A percentile compares a stretch with the other conserved stretches of the same genome.
These are phyloP conservation scores for Aspergillus vadensis DNA, from an alignment of 2,329 filamentous ascomycete genomes.

Conservation along the genomic window DNA sequence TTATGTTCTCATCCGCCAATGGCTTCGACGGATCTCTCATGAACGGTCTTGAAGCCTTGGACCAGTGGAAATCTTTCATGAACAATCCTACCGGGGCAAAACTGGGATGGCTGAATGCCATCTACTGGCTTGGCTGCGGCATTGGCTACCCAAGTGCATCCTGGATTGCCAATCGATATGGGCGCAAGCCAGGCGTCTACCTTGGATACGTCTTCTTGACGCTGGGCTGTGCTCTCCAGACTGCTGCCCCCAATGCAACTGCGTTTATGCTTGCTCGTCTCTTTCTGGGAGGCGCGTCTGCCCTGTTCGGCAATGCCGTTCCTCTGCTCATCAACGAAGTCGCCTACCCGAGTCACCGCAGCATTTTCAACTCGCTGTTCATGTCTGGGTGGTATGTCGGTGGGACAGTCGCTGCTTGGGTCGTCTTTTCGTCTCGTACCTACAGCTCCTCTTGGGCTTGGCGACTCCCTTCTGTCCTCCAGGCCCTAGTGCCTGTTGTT, in stretches of 20 bases:
- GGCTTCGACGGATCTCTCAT: slow-evolving; percentile 19
- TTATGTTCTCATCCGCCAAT: slow-evolving; percentile 15
- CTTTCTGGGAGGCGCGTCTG: slow-evolving; percentile 40
- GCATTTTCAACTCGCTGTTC: slow-evolving; percentile 37
- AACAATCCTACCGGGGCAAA: slow-evolving; percentile 28
- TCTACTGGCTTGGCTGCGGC: slow-evolving; percentile 33
- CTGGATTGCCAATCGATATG: slow-evolving; percentile 38
- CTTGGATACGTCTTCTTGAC: slow-evolving; percentile 37
- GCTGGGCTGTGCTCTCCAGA: slow-evolving; percentile 33
- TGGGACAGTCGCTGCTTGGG: slow-evolving; percentile 29
- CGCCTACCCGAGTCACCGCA: slow-evolving; percentile 46
- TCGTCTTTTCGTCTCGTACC: slow-evolving; percentile 27
- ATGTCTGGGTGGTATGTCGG: slow-evolving; percentile 41
- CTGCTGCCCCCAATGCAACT: slow-evolving; percentile 26
- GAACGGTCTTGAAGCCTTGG: slow-evolving; percentile 38
- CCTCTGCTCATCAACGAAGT: slow-evolving; percentile 50
- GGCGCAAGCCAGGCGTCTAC: slow-evolving; percentile 36
- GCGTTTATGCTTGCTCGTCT: slow-evolving; percentile 41
- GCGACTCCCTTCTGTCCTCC: slow-evolving; percentile 28
- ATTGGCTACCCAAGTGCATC: slow-evolving; percentile 32
- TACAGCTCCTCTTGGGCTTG: slow-evolving; percentile 26
- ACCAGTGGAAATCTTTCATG: slow-evolving; percentile 36
- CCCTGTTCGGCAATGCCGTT: slow-evolving; percentile 34
- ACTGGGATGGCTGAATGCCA: slow-evolving; percentile 35
- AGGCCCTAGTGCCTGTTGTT: slow-evolving; percentile 20